Conservation (phyloP, 208 protist species). For the Herpetomonas muscarum region DNA sequence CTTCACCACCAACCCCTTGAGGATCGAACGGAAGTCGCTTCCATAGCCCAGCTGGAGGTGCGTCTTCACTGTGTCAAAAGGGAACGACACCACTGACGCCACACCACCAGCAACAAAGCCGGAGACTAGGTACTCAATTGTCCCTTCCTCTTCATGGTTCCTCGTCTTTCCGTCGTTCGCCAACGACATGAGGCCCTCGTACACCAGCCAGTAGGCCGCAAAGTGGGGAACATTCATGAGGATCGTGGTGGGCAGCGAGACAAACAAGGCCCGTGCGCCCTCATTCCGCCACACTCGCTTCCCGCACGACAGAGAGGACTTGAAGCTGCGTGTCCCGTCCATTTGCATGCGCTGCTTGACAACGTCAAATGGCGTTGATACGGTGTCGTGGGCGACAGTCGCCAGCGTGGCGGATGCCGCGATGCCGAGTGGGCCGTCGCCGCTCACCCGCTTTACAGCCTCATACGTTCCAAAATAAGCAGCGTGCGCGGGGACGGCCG, state of each 20-base stretch:
- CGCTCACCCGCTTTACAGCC: slow-evolving; percentile 70
- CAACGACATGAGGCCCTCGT: slow-evolving; percentile 64
- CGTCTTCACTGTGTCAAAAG: slow-evolving; percentile 91
- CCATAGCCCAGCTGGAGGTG: slow-evolving; percentile 76
- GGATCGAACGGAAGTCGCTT: slow-evolving; percentile 11
- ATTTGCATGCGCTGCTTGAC: slow-evolving; percentile 95
- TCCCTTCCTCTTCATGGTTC: slow-evolving; percentile 42
- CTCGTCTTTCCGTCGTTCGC: slow-evolving; percentile 29
- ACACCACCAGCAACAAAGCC: slow-evolving; percentile 80
- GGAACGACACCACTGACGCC: slow-evolving; percentile 88
- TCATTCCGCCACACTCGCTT: slow-evolving; percentile 39
- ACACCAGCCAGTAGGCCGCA: slow-evolving; percentile 90
- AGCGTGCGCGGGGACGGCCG: slow-evolving; percentile 89
- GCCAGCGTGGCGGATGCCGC: slow-evolving; percentile 51
- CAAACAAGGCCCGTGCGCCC: slow-evolving; percentile 65
- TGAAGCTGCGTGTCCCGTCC: slow-evolving; percentile 47
- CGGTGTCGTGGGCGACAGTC: slow-evolving; percentile 84
- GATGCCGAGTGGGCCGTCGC: slow-evolving; percentile 37
- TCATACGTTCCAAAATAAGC: slow-evolving; percentile 93
- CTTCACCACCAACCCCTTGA: slow-evolving; percentile 24
- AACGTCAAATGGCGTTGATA: slow-evolving; percentile 92
- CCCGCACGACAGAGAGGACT: slow-evolving; percentile 46
- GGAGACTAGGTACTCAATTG: slow-evolving; percentile 56
- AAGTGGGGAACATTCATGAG: slow-evolving; percentile 93
- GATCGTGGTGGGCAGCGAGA: slow-evolving; percentile 88